These are phyloP conservation scores for Ceratocystis huliohia DNA, from an alignment of 2,329 filamentous ascomycete genomes.

Conservation along the genomic window DNA sequence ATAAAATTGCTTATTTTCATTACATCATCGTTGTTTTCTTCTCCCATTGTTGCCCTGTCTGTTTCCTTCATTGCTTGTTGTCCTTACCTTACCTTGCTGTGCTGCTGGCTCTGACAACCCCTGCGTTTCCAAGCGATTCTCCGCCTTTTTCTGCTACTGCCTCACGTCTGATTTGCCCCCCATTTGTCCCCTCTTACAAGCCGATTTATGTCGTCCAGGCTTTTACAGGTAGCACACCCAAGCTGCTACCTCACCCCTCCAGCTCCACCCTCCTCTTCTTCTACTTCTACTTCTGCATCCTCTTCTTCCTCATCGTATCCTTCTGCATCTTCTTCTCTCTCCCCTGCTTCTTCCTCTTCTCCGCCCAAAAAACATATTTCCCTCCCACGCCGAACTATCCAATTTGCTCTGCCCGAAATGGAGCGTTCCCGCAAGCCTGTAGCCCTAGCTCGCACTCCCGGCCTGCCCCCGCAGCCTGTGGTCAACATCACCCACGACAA, in stretches of 20 bases:
- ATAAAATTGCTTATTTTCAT: background rate
- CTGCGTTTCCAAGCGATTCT: background rate
- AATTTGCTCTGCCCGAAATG: slow-evolving; percentile 35
- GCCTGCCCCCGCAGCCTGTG: slow-evolving; percentile 59
- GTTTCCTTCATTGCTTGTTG: background rate
- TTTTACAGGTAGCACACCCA: background rate
- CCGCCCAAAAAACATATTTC: slow-evolving; percentile 30
- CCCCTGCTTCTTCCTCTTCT: too few relatives aligned
- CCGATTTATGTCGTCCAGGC: background rate
- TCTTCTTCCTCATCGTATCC: too few relatives aligned
- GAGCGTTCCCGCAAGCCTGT: slow-evolving; percentile 76
- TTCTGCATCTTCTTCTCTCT: too few relatives aligned
- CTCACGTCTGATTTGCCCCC: slow-evolving; percentile 8
- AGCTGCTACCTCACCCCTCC: background rate
- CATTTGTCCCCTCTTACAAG: background rate
- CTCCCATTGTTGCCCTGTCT: background rate
- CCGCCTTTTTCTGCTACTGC: slow-evolving; percentile 4
- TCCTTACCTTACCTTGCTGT: background rate
- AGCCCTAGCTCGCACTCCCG: slow-evolving; percentile 60
- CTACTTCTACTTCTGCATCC: background rate
- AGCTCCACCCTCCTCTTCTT: background rate
- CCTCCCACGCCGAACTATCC: slow-evolving; percentile 5
- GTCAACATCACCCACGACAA: slow-evolving; percentile 62
- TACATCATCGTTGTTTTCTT: background rate
- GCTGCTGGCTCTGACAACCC: background rate